Conservation (phyloP, 2,329 filamentous ascomycete species). For the Elsinoe batatas region DNA sequence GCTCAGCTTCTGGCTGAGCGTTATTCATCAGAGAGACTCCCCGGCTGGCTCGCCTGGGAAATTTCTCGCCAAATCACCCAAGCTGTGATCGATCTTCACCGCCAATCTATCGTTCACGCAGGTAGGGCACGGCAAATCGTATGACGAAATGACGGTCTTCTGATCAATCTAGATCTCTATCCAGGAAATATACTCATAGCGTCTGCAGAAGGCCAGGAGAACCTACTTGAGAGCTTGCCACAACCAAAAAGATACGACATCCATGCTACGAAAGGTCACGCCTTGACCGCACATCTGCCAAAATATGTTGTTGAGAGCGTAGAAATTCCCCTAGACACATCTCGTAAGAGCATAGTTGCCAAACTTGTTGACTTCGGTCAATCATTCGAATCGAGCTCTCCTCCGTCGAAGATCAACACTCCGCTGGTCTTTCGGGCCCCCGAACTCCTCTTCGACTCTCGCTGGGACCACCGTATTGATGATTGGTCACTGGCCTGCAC, state of each 20-base stretch:
- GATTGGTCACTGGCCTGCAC: slow-evolving; percentile 23
- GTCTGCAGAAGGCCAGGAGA: slow-evolving; percentile 10
- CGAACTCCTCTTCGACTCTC: slow-evolving; percentile 22
- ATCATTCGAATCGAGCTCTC: slow-evolving; percentile 14
- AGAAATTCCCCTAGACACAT: neutral
- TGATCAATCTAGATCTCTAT: slow-evolving; percentile 21
- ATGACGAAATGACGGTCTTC: neutral
- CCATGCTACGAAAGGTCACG: slow-evolving; percentile 14
- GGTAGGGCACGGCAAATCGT: neutral
- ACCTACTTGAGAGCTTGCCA: neutral
- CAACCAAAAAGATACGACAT: slow-evolving; percentile 10
- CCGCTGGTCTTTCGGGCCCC: slow-evolving; percentile 23
- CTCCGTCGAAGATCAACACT: slow-evolving; percentile 21
- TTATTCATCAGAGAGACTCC: neutral
- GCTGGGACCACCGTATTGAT: slow-evolving; percentile 22
- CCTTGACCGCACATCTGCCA: slow-evolving; percentile 9
- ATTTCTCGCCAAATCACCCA: slow-evolving; percentile 18
- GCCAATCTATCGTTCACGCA: slow-evolving; percentile 13
- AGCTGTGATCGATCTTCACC: slow-evolving; percentile 18
- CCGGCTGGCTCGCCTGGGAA: slow-evolving; percentile 13
- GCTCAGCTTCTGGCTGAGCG: slow-evolving; percentile 10
- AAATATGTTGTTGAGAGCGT: slow-evolving; percentile 2
- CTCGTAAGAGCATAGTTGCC: slow-evolving; percentile 15
- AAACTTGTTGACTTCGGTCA: slow-evolving; percentile 22
- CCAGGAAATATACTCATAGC: slow-evolving; percentile 22